Evolutionary conservation across 2,329 filamentous ascomycete genomes (phyloP).

Genomic region (Arachnomyces sp.): DNA sequence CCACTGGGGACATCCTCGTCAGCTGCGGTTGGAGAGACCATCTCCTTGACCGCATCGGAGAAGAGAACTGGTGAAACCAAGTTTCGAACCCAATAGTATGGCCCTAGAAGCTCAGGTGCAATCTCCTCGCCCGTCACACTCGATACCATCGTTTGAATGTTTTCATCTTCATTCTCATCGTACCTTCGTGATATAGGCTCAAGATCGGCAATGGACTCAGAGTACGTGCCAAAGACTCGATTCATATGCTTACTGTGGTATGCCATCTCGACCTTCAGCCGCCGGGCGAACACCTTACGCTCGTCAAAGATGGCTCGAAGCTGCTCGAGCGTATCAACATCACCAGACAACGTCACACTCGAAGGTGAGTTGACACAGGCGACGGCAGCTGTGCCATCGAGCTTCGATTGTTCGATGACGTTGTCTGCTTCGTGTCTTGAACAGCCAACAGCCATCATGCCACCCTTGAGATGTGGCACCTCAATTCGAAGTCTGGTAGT

Average conservation of each 20-base stretch:
- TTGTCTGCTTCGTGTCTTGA: constrained; percentile 1
- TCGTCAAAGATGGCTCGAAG: constrained; percentile 4
- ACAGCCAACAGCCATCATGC: constrained; percentile 17
- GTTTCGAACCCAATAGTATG: constrained; percentile 16
- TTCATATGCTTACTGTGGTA: constrained; percentile 18
- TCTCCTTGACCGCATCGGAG: constrained; percentile 8
- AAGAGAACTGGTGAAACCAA: constrained; percentile 15
- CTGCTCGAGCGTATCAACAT: constrained; percentile 9
- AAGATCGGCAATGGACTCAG: neutral
- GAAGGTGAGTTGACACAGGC: constrained; percentile 16
- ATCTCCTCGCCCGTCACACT: constrained; percentile 11
- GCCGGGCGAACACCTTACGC: constrained; percentile 5
- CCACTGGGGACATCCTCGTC: neutral
- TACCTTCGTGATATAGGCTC: too few relatives aligned
- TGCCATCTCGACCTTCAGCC: constrained; percentile 12
- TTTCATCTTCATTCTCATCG: neutral
- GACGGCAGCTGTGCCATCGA: constrained; percentile 7
- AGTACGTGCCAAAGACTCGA: constrained; percentile 6
- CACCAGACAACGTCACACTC: constrained; percentile 16
- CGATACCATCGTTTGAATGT: constrained; percentile 11
- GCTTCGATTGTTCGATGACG: too few relatives aligned
- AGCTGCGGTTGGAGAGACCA: too few relatives aligned
- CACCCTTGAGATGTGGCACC: neutral
- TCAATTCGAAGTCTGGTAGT: neutral
- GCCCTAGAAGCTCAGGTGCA: constrained; percentile 1